Evolutionary conservation across 805 yeast genomes (phyloP).

Genomic region (Cyberlindnera nakhonratchasimensis): DNA sequence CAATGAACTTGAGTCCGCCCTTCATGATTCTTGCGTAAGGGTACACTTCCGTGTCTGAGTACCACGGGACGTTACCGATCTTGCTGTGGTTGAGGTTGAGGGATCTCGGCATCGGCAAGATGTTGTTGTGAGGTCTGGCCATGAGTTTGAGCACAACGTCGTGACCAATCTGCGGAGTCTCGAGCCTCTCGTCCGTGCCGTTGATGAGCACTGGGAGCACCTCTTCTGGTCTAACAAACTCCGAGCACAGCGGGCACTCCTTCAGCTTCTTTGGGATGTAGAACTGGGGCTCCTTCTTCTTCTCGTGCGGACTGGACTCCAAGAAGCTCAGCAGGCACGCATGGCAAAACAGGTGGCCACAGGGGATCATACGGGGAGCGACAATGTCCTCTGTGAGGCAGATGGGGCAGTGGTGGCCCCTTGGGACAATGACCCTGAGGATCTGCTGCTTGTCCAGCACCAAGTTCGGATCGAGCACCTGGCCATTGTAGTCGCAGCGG

Average conservation of each 20-base stretch:
- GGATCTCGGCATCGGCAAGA: constrained; percentile 49
- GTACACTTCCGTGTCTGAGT: constrained; percentile 35
- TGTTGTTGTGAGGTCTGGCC: constrained; percentile 45
- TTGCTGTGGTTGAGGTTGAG: constrained; percentile 35
- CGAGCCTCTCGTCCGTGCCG: constrained; percentile 50
- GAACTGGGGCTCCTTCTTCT: constrained; percentile 25
- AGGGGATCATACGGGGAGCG: constrained; percentile 92
- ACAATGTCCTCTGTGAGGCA: constrained; percentile 80
- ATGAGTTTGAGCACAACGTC: constrained; percentile 62
- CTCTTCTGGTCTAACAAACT: constrained; percentile 49
- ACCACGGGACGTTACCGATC: constrained; percentile 55
- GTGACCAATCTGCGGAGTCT: constrained; percentile 53
- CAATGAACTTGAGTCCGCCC: constrained; percentile 54
- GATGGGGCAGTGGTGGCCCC: constrained; percentile 83
- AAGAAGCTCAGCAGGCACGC: constrained; percentile 75
- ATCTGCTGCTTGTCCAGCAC: constrained; percentile 61
- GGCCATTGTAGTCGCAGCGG: constrained; percentile 50
- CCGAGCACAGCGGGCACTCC: constrained; percentile 81
- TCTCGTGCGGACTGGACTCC: constrained; percentile 42
- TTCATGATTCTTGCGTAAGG: constrained; percentile 66
- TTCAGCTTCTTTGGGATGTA: constrained; percentile 45
- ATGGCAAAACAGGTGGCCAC: constrained; percentile 91
- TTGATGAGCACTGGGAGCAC: constrained; percentile 61
- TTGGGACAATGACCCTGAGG: constrained; percentile 69
- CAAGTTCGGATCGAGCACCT: constrained; percentile 70